These are phyloP conservation scores for Suillus hirtellus DNA, from an alignment of 768 basidiomycete species.

Conservation along the genomic window DNA sequence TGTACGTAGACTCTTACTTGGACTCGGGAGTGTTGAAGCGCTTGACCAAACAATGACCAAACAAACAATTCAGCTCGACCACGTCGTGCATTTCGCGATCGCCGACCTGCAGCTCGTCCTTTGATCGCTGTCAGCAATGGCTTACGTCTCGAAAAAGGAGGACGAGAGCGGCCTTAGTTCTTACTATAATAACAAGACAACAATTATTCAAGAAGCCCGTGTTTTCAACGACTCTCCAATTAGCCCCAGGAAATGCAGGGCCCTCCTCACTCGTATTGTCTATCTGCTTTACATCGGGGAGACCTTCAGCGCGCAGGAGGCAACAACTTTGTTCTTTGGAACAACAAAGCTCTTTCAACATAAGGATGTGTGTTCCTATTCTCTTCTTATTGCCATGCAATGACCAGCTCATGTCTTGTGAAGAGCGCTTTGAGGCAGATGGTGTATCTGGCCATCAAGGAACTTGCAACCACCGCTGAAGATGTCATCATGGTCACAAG, in stretches of 20 bases:
- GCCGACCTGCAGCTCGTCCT: conserved; percentile 16
- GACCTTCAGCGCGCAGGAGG: conserved; percentile 92
- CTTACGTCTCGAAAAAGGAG: conserved; percentile 92
- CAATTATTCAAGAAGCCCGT: conserved; percentile 96
- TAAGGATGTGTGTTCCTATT: conserved; percentile 80
- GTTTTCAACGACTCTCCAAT: conserved; percentile 99
- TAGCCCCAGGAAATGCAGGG: conserved; percentile 95
- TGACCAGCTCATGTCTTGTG: conserved; percentile 15
- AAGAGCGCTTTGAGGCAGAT: conserved; percentile 95
- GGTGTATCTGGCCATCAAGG: conserved; percentile 98
- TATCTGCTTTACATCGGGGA: conserved; percentile 97
- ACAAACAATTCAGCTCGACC: conserved; percentile 17
- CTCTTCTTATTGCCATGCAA: neutral
- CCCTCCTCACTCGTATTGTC: conserved; percentile 93
- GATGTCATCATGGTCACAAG: conserved; percentile 99
- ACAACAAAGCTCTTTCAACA: conserved; percentile 99
- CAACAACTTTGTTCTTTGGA: conserved; percentile 97
- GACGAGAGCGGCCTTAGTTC: conserved; percentile 92
- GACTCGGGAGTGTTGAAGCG: neutral
- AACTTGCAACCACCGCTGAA: conserved; percentile 91
- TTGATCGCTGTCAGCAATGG: conserved; percentile 54
- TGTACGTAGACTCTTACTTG: too few relatives aligned
- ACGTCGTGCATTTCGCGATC: conserved; percentile 23
- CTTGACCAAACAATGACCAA: conserved; percentile 24
- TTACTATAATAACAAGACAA: conserved; percentile 96